Base-by-base conservation (phyloP, 768 basidiomycete species). In the Trametes maxima region DNA sequence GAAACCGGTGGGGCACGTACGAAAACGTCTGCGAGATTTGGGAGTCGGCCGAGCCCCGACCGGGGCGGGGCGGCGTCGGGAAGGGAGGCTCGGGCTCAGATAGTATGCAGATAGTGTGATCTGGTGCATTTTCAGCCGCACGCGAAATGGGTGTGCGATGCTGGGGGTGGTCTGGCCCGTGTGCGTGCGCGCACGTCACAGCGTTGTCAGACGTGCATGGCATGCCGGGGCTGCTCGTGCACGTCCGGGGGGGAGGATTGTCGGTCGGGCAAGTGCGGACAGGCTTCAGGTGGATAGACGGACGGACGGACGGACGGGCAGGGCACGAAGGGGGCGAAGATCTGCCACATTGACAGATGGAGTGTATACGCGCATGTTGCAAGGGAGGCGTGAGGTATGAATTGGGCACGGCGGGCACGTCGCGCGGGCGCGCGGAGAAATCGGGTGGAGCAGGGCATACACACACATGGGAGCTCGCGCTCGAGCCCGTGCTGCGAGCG, bases 381-480 rank as follows among this genome's bases (percentile, higher is more conserved):
- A 28, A 24, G 47, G n/a, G 37, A 24, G 21, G 45, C 24, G 22
- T n/a, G 17, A 45, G 42, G 24, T 57, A 57, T 57, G 56, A 57
- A 57, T 49, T 25, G 56, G 56, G 56, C 47, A 49, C 56, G 56
- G 46, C 24, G 46, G 46, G 47, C 56, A 57, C 47, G 56, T 24
- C 33, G 44, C 35, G 19, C 28, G 43, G 36, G 36, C 55, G 28
- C 28, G 8, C 28, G 55, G 55, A 48, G 33, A 48, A 57, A 57
- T 17, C 40, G 55, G 45, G 55, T 57, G 55, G 55, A 35, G 55
- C 46, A 24, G 24, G 37, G 33, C n/a, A n/a, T n/a, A 33, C 4
- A 33, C 28, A 37, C 45, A 39, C 46, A 57, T 57, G 55, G 56
- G 45, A 22, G 22, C 21, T 19, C 21, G 45, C 56, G 16, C 12